phyloP scores from a whole-genome alignment of 257 asterid genomes.

The Datura wrightii region DNA sequence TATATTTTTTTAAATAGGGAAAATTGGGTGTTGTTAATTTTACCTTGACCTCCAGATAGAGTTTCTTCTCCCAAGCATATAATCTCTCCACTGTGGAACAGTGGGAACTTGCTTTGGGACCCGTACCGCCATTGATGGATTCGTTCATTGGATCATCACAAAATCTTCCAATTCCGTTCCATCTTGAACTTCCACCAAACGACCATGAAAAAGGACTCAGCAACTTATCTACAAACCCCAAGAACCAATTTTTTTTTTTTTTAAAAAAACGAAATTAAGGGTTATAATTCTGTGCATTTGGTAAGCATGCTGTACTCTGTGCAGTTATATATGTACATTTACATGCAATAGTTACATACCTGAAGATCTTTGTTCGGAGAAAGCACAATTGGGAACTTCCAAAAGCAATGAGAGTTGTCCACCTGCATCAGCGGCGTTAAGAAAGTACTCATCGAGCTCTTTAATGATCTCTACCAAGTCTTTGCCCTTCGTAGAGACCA shows the following conservation, averaged over 20 bases:
- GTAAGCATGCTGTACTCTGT: background rate
- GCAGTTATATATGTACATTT: background rate
- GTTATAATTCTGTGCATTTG: background rate
- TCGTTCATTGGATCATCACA: conserved; percentile 70
- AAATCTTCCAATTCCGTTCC: conserved; percentile 86
- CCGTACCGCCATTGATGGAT: conserved; percentile 32
- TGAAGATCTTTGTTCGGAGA: conserved; percentile 64
- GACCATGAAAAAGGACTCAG: conserved; percentile 64
- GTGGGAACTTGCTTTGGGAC: conserved; percentile 61
- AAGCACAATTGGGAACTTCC: conserved; percentile 72
- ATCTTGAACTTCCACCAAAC: conserved; percentile 81
- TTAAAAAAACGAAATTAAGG: background rate
- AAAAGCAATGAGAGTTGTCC: conserved; percentile 71
- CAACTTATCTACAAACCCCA: conserved; percentile 52
- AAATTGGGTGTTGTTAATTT: background rate
- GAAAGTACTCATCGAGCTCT: conserved; percentile 87
- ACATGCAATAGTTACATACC: conserved; percentile 44
- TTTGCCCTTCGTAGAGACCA: conserved; percentile 76
- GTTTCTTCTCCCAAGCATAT: conserved; percentile 91
- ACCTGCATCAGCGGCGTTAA: conserved; percentile 88
- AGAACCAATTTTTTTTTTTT: background rate
- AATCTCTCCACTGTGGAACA: conserved; percentile 86
- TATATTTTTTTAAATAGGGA: no score
- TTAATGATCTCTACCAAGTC: conserved; percentile 81
- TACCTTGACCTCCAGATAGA: conserved; percentile 95